Conservation (phyloP, 2,329 filamentous ascomycete genomes). For the Rutstroemia sp. region DNA sequence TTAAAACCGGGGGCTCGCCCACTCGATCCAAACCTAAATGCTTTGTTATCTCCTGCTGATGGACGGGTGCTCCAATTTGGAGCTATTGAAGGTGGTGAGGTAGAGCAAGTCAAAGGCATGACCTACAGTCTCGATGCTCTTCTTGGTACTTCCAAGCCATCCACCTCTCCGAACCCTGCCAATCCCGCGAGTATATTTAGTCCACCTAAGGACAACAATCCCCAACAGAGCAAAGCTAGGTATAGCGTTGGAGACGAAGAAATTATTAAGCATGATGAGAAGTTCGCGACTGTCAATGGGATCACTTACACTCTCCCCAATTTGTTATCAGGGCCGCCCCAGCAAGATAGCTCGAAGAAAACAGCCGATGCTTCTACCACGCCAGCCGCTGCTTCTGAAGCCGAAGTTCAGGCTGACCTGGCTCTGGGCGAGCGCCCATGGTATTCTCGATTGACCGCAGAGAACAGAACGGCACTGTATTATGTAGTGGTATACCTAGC, state of each 20-base stretch:
- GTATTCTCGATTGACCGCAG: slow-evolving; percentile 58
- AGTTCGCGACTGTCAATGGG: slow-evolving; percentile 90
- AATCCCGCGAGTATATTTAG: slow-evolving; percentile 42
- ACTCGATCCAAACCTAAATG: slow-evolving; percentile 71
- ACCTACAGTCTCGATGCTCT: slow-evolving; percentile 94
- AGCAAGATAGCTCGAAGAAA: slow-evolving; percentile 31
- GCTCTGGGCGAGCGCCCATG: slow-evolving; percentile 64
- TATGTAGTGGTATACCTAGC: slow-evolving; percentile 95
- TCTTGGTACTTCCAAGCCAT: slow-evolving; percentile 59
- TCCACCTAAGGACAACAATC: slow-evolving; percentile 13
- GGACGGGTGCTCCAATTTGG: slow-evolving; percentile 89
- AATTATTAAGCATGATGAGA: slow-evolving; percentile 71
- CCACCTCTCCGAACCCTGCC: slow-evolving; percentile 27
- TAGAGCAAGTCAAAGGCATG: slow-evolving; percentile 98
- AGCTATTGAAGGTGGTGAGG: slow-evolving; percentile 83
- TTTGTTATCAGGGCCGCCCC: slow-evolving; percentile 66
- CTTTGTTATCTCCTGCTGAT: slow-evolving; percentile 81
- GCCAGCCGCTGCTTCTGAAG: slow-evolving; percentile 64
- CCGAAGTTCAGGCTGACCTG: slow-evolving; percentile 77
- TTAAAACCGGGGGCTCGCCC: slow-evolving; percentile 84
- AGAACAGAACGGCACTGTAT: slow-evolving; percentile 68
- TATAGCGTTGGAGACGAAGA: slow-evolving; percentile 42
- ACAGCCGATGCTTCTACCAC: slow-evolving; percentile 67
- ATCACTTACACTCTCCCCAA: slow-evolving; percentile 91
- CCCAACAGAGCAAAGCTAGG: slow-evolving; percentile 22